phyloP scores from a whole-genome alignment of 2,329 filamentous ascomycete genomes.

The Aspergillus sp. region DNA sequence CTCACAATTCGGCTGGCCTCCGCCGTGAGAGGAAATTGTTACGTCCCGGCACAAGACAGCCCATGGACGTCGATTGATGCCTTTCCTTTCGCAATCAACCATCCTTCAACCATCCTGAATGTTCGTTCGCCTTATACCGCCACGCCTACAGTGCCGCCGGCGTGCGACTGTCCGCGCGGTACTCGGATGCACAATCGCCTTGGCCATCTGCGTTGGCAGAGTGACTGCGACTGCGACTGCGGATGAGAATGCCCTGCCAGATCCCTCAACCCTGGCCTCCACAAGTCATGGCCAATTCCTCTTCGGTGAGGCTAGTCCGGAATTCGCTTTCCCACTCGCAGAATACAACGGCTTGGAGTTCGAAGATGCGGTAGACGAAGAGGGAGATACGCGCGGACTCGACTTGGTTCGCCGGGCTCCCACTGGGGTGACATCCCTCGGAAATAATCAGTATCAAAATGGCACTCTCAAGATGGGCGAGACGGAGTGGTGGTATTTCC shows the following conservation, averaged over 20 bases:
- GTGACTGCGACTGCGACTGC: conserved; percentile 50
- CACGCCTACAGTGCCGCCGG: conserved; percentile 71
- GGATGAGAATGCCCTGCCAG: conserved; percentile 57
- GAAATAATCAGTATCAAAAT: conserved; percentile 65
- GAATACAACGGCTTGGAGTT: conserved; percentile 34
- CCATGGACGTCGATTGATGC: background rate
- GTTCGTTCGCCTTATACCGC: conserved; percentile 55
- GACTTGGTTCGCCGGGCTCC: conserved; percentile 60
- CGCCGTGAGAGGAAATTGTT: conserved; percentile 13
- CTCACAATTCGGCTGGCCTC: conserved; percentile 17
- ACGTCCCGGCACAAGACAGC: background rate
- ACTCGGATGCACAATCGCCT: conserved; percentile 61
- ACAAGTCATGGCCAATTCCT: conserved; percentile 52
- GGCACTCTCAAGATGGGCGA: conserved; percentile 64
- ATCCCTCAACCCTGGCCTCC: conserved; percentile 47
- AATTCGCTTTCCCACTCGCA: conserved; percentile 28
- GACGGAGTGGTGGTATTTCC: conserved; percentile 66
- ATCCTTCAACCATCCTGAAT: conserved; percentile 8
- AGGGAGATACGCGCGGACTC: conserved; percentile 33
- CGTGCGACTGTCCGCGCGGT: conserved; percentile 65
- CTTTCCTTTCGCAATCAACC: background rate
- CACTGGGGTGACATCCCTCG: conserved; percentile 51
- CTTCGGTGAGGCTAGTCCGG: conserved; percentile 37
- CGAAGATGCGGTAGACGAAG: conserved; percentile 33
- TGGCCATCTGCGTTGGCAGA: conserved; percentile 56